These are phyloP conservation scores for Hanseniaspora occidentalis DNA, from an alignment of 805 yeast species.

Conservation along the genomic window DNA sequence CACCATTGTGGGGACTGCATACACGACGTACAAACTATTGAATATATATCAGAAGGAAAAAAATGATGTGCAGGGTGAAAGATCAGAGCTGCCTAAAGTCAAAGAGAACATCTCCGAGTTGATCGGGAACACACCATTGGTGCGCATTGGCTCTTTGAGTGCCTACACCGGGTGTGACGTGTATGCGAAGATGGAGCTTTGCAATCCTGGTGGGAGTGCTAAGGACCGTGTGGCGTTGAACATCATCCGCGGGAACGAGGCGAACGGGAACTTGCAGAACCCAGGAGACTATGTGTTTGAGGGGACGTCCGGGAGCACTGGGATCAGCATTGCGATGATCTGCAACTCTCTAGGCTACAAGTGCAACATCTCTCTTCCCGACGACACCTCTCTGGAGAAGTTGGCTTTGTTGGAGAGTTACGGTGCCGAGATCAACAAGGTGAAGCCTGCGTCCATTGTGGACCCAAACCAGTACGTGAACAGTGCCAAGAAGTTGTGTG, in stretches of 20 bases:
- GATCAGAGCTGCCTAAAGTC: conserved; percentile 20
- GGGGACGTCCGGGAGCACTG: conserved; percentile 96
- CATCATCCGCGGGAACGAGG: conserved; percentile 39
- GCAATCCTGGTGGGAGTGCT: conserved; percentile 92
- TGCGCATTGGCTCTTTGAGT: conserved; percentile 60
- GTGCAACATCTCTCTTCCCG: conserved; percentile 89
- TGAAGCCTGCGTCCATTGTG: conserved; percentile 89
- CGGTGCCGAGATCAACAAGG: conserved; percentile 77
- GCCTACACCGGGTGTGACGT: conserved; percentile 66
- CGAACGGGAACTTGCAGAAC: conserved; percentile 40
- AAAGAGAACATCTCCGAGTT: conserved; percentile 57
- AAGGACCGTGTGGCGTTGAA: conserved; percentile 90
- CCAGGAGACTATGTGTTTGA: conserved; percentile 47
- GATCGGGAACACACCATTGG: conserved; percentile 85
- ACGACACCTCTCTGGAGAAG: conserved; percentile 83
- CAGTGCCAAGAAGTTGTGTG: conserved; percentile 61
- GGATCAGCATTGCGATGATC: conserved; percentile 85
- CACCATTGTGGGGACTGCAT: background rate
- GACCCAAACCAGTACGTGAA: conserved; percentile 91
- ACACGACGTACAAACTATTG: background rate
- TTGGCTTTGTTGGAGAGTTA: conserved; percentile 53
- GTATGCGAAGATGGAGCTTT: conserved; percentile 74
- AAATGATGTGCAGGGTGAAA: too few relatives aligned
- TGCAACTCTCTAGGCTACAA: conserved; percentile 80
- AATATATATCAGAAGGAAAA: background rate